These are phyloP conservation scores for Perkinsus marinus DNA, from an alignment of 169 alveolate species.

Conservation along the genomic window DNA sequence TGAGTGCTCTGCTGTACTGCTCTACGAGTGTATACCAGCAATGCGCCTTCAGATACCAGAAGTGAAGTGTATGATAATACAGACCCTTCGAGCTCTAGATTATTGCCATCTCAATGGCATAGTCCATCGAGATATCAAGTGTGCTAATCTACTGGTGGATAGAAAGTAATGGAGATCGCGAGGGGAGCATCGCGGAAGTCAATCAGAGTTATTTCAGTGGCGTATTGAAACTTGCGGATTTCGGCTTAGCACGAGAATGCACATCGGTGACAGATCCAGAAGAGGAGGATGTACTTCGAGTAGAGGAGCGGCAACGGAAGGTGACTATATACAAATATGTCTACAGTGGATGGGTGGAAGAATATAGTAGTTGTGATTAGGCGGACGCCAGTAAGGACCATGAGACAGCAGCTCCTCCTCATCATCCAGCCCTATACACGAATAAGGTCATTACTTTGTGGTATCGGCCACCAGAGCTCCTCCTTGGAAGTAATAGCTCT, in stretches of 20 bases:
- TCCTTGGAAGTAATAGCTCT: constrained; percentile 49
- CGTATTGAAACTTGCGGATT: constrained; percentile 66
- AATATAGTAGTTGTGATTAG: background rate
- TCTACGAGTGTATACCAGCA: constrained; percentile 30
- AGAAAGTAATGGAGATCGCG: constrained; percentile 6
- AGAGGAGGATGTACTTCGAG: background rate
- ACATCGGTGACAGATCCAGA: background rate
- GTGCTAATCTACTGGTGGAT: constrained; percentile 44
- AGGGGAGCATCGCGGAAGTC: no score
- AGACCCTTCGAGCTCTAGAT: constrained; percentile 33
- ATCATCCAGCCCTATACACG: constrained; percentile 42
- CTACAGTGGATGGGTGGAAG: no score
- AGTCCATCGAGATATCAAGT: constrained; percentile 44
- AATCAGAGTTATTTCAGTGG: constrained; percentile 24
- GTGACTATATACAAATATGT: no score
- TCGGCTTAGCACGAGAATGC: constrained; percentile 55
- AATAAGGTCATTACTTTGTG: constrained; percentile 73
- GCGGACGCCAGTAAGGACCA: background rate
- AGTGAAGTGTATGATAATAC: constrained; percentile 25
- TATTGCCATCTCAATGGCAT: constrained; percentile 38
- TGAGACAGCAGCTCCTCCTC: background rate
- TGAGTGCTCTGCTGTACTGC: background rate
- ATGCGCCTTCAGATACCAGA: constrained; percentile 5
- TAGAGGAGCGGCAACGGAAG: background rate
- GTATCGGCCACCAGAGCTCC: constrained; percentile 80